Percentiles rank a stretch among this genome's conserved stretches.
phyloP scores from a whole-genome alignment of 1,284 basidiomycete species.

The Pascua sp. region DNA sequence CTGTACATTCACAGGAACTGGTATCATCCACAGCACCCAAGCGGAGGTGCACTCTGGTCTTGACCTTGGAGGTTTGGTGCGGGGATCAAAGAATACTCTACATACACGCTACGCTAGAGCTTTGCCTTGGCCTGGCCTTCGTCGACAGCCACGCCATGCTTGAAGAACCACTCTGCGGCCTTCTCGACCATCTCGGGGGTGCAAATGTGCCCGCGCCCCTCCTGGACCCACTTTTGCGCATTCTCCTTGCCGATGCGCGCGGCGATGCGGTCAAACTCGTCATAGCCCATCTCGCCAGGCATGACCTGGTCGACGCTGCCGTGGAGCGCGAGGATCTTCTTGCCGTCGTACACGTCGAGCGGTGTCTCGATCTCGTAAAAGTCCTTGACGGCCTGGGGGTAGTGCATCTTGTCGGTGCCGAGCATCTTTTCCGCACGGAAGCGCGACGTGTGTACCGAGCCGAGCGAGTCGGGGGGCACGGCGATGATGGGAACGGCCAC shows the following conservation, averaged over 20 bases:
- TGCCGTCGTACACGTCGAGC: slow-evolving; percentile 55
- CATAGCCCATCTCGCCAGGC: slow-evolving; percentile 13
- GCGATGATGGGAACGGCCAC: slow-evolving; percentile 16
- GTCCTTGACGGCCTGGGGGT: slow-evolving; percentile 1
- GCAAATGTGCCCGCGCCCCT: slow-evolving; percentile 9
- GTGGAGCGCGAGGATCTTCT: slow-evolving; percentile 66
- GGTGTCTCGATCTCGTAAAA: slow-evolving; percentile 9
- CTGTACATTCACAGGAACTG: too few relatives aligned
- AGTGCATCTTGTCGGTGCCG: slow-evolving; percentile 8
- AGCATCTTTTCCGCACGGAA: slow-evolving; percentile 6
- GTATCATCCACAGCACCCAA: too few relatives aligned
- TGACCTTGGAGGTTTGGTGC: too few relatives aligned
- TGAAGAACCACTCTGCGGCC: slow-evolving; percentile 42
- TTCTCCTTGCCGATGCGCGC: too few relatives aligned
- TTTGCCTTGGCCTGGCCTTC: too few relatives aligned
- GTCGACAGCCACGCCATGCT: too few relatives aligned
- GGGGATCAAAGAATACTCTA: too few relatives aligned
- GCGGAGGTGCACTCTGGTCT: too few relatives aligned
- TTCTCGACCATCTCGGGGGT: slow-evolving; percentile 46
- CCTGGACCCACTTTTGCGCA: slow-evolving; percentile 7
- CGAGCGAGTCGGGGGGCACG: slow-evolving; percentile 10
- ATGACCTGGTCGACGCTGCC: slow-evolving; percentile 51
- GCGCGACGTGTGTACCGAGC: slow-evolving; percentile 8
- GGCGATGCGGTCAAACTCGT: too few relatives aligned
- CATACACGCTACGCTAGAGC: too few relatives aligned